phyloP scores from a whole-genome alignment of 208 protist species.

The Angomonas deanei region DNA sequence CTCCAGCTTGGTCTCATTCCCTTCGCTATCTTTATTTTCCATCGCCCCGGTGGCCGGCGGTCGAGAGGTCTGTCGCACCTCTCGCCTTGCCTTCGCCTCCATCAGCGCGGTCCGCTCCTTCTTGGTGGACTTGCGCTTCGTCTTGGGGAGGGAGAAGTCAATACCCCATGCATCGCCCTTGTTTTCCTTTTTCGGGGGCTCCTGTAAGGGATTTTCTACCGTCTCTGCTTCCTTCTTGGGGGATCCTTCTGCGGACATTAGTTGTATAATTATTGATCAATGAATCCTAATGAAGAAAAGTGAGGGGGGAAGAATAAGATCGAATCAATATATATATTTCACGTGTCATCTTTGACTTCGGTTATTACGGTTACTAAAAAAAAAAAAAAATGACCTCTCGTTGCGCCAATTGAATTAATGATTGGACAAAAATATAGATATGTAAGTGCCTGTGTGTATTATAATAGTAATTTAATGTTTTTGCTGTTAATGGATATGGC shows the following conservation, averaged over 20 bases:
- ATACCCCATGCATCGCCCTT: conserved; percentile 55
- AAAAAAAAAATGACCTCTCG: conserved; percentile 12
- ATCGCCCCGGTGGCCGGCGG: background rate
- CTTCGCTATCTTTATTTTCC: conserved; percentile 30
- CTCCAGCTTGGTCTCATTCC: conserved; percentile 23
- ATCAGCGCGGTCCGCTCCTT: conserved; percentile 52
- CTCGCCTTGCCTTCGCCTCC: background rate
- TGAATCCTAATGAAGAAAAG: background rate
- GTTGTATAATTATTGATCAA: background rate
- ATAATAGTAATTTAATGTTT: background rate
- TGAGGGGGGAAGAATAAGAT: background rate
- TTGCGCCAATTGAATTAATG: no score
- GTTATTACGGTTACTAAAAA: no score
- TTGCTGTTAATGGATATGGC: no score
- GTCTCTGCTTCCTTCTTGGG: background rate
- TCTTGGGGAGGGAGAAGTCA: conserved; percentile 42
- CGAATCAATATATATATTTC: no score
- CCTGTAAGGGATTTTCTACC: no score
- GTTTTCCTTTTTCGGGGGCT: no score
- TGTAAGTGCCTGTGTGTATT: background rate
- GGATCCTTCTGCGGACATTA: background rate
- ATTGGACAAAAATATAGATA: no score
- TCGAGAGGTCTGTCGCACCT: background rate
- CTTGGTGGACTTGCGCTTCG: conserved; percentile 45
- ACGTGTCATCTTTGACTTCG: no score